Evolutionary conservation across 352 stramenopile species (phyloP).

Genomic region (Aphanomyces stellatus): DNA sequence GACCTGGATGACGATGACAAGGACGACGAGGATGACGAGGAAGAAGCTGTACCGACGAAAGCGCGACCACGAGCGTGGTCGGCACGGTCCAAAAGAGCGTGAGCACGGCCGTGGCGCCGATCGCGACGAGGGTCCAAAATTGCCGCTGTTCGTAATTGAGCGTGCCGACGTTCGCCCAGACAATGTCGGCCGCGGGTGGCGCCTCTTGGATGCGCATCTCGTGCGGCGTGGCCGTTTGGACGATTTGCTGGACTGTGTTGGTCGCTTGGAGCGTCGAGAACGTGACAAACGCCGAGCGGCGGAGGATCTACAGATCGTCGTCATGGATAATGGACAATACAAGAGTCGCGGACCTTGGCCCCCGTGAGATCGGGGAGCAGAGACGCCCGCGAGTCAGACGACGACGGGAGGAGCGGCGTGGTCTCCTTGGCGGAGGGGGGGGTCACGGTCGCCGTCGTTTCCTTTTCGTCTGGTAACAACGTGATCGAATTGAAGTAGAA

Average conservation of each 20-base stretch:
- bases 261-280: conserved; percentile 55
- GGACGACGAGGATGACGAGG: neutral
- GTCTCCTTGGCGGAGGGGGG: conserved; percentile 12
- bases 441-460: neutral
- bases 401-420: neutral
- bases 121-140: conserved; percentile 47
- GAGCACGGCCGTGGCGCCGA: conserved; percentile 38
- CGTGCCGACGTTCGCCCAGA: conserved; percentile 74
- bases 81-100: conserved; percentile 75
- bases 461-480: no score
- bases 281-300: conserved; percentile 56
- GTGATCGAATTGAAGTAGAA: neutral
- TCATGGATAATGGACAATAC: neutral
- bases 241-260: conserved; percentile 57
- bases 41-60: conserved; percentile 32
- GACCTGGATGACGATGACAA: conserved; percentile 12
- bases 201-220: conserved; percentile 51
- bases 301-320: conserved; percentile 31
- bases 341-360: neutral
- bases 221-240: conserved; percentile 58
- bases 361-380: neutral
- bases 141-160: conserved; percentile 48
- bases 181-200: conserved; percentile 53
- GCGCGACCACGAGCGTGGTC: conserved; percentile 64
- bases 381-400: neutral